phyloP scores from a whole-genome alignment of 1,139 yeast species.

The Saccharomycopsis hybrid region DNA sequence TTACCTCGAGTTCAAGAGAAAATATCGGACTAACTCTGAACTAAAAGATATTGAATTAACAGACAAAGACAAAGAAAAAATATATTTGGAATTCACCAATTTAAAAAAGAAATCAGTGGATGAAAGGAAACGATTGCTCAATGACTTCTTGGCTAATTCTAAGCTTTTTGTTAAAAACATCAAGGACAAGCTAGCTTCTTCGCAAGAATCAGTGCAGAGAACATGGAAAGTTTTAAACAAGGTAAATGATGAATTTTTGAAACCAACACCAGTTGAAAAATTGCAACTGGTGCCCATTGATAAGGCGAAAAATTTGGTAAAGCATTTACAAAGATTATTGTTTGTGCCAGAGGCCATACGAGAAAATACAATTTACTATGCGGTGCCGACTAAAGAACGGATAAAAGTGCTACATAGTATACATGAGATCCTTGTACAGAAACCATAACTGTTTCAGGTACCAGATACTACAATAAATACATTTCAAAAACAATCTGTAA shows the following conservation, averaged over 20 bases:
- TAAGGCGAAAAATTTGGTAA: conserved; percentile 1
- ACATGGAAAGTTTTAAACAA: neutral
- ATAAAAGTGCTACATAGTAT: conserved; percentile 10
- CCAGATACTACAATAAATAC: no score
- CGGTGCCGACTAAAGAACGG: conserved; percentile 19
- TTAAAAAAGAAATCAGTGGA: conserved; percentile 20
- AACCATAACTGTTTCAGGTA: no score
- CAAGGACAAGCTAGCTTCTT: neutral
- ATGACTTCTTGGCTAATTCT: conserved; percentile 17
- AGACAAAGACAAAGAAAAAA: conserved; percentile 35
- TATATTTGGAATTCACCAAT: conserved; percentile 32
- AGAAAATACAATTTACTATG: conserved; percentile 9
- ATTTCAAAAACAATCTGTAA: no score
- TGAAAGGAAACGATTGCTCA: conserved; percentile 22
- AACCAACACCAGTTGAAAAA: neutral
- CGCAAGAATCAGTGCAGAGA: neutral
- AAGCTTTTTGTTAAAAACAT: conserved; percentile 22
- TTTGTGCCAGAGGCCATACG: conserved; percentile 13
- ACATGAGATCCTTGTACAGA: neutral
- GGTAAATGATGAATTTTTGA: neutral
- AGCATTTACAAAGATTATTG: conserved; percentile 8
- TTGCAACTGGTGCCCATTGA: conserved; percentile 3
- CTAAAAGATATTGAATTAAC: conserved; percentile 29
- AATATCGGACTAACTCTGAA: conserved; percentile 29
- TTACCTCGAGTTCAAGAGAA: conserved; percentile 43